Percentiles rank a stretch among this genome's conserved stretches.
These are phyloP conservation scores for Zymoseptoria tritici DNA, from an alignment of 2,329 filamentous ascomycete species.

Conservation along the genomic window DNA sequence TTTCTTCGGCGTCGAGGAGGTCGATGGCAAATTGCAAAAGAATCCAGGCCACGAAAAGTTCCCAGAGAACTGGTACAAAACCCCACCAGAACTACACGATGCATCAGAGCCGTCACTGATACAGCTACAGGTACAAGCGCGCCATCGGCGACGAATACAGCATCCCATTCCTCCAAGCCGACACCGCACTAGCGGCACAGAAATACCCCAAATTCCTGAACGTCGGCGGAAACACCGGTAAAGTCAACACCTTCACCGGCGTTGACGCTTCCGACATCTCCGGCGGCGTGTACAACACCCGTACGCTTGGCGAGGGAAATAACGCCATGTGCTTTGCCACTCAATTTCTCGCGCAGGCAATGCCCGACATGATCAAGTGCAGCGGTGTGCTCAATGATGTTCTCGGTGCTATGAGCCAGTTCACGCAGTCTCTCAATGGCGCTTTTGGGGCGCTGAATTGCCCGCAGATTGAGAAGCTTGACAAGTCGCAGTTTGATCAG, in stretches of 20 bases:
- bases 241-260: constrained; percentile 30
- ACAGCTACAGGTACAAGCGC: constrained; percentile 9
- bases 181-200: constrained; percentile 6
- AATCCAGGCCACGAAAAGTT: constrained; percentile 17
- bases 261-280: constrained; percentile 32
- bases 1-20: constrained; percentile 22
- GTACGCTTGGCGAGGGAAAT: constrained; percentile 25
- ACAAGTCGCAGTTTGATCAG: constrained; percentile 20
- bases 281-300: constrained; percentile 37
- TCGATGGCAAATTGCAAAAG: constrained; percentile 14
- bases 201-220: constrained; percentile 26
- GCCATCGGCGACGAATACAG: constrained; percentile 19
- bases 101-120: too few relatives aligned
- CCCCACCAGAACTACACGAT: not conserved
- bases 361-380: constrained; percentile 22
- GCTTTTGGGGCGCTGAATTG: constrained; percentile 15
- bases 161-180: constrained; percentile 16
- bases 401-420: constrained; percentile 7
- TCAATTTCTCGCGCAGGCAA: constrained; percentile 28
- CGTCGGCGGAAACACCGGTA: constrained; percentile 32
- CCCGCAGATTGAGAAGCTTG: constrained; percentile 21
- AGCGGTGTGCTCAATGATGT: not conserved
- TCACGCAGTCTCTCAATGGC: constrained; percentile 7
- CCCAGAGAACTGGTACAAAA: constrained; percentile 26
- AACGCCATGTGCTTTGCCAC: constrained; percentile 32